phyloP scores from a whole-genome alignment of 305 asterid species.

The Solanum hybrid region DNA sequence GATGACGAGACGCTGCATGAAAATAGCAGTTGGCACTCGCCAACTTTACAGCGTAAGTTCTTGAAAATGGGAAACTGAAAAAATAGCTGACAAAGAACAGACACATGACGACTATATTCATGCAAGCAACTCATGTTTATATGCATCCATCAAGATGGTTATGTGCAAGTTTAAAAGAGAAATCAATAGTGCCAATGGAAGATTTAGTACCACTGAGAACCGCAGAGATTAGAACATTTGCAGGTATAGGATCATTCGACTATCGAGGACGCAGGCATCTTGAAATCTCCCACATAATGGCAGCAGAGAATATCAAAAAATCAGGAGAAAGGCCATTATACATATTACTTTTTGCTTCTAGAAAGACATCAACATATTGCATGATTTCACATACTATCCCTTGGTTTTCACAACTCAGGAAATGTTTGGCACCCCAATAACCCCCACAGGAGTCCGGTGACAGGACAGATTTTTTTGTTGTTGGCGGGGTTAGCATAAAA shows the following conservation, averaged over 20 bases:
- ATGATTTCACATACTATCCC: background rate
- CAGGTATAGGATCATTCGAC: background rate
- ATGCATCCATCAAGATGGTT: background rate
- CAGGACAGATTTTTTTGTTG: background rate
- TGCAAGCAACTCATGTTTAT: background rate
- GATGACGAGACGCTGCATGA: conserved; percentile 85
- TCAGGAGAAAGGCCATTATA: background rate
- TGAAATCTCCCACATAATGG: background rate
- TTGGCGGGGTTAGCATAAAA: background rate
- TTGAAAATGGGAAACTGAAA: conserved; percentile 12
- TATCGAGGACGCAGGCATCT: background rate
- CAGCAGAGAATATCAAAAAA: background rate
- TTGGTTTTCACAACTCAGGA: background rate
- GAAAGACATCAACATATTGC: background rate
- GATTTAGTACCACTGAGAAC: background rate
- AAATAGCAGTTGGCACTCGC: conserved; percentile 55
- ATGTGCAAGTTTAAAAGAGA: background rate
- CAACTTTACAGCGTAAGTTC: conserved; percentile 37
- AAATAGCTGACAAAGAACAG: background rate
- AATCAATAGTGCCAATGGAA: background rate
- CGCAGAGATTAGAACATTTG: background rate
- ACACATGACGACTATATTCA: background rate
- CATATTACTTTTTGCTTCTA: background rate
- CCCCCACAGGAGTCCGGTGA: background rate
- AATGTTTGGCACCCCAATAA: background rate